Percentiles rank a stretch among this genome's conserved stretches.
phyloP scores from a whole-genome alignment of 2,329 filamentous ascomycete genomes.

The Stachybotrys chartarum region DNA sequence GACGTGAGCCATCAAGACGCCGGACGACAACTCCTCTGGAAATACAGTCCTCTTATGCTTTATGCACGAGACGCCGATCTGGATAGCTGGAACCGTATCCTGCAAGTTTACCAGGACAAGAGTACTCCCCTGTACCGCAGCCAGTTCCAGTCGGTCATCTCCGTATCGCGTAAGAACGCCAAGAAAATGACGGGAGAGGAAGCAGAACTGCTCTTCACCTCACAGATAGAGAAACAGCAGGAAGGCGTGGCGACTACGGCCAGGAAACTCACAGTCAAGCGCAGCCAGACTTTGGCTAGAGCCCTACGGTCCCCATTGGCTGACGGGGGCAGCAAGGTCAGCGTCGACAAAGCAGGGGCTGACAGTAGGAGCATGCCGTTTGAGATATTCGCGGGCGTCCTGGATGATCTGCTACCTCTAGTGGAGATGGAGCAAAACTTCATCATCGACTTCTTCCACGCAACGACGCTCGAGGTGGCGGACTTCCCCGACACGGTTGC shows the following conservation, averaged over 20 bases:
- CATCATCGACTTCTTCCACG: constrained; percentile 92
- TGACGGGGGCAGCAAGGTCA: constrained; percentile 46
- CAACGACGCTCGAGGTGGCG: constrained; percentile 71
- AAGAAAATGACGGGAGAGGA: constrained; percentile 72
- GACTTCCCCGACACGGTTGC: constrained; percentile 81
- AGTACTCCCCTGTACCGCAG: constrained; percentile 71
- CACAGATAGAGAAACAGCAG: constrained; percentile 76
- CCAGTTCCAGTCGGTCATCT: constrained; percentile 71
- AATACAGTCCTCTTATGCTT: constrained; percentile 78
- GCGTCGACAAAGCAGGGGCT: constrained; percentile 48
- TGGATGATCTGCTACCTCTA: constrained; percentile 76
- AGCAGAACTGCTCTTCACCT: constrained; percentile 78
- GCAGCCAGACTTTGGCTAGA: constrained; percentile 79
- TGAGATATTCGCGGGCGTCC: constrained; percentile 71
- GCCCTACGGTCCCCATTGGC: constrained; percentile 61
- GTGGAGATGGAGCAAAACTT: constrained; percentile 96
- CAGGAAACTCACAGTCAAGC: constrained; percentile 86
- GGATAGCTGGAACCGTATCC: constrained; percentile 71
- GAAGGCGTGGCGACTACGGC: constrained; percentile 70
- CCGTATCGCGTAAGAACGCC: constrained; percentile 73
- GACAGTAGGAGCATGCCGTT: constrained; percentile 66
- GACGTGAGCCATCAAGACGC: constrained; percentile 64
- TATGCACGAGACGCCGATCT: constrained; percentile 82
- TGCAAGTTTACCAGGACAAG: constrained; percentile 74
- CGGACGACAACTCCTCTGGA: constrained; percentile 72